Percentiles rank a stretch among this genome's conserved stretches.
Conservation (phyloP, 345 rosid species). For the Boechera stricta region DNA sequence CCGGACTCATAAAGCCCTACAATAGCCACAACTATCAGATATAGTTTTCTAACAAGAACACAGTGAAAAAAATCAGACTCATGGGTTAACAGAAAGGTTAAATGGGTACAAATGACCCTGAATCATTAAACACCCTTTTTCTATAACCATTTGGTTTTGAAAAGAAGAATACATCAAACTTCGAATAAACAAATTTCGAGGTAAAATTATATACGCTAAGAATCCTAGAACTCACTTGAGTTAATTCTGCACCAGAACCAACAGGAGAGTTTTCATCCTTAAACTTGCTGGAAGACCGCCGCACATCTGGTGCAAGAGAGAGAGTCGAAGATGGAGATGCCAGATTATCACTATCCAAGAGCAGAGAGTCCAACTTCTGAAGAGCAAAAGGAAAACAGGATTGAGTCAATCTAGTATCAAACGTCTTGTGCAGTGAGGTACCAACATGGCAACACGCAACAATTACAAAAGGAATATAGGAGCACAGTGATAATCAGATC, state of each 20-base stretch:
- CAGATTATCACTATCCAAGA: conserved; percentile 64
- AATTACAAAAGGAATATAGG: background rate
- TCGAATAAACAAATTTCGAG: background rate
- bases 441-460: background rate
- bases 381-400: conserved; percentile 31
- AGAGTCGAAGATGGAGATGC: conserved; percentile 57
- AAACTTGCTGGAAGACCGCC: conserved; percentile 79
- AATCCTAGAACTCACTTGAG: conserved; percentile 54
- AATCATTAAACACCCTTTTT: conserved; percentile 12
- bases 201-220: background rate
- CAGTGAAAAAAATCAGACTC: background rate
- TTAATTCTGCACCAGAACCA: conserved; percentile 72
- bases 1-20: conserved; percentile 76
- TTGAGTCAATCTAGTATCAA: background rate
- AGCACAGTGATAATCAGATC: background rate
- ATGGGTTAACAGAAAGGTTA: background rate
- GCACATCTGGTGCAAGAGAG: conserved; percentile 55
- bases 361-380: conserved; percentile 67
- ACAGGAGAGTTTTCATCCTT: conserved; percentile 75
- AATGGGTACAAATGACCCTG: conserved; percentile 6
- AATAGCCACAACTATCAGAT: conserved; percentile 33
- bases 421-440: conserved; percentile 5
- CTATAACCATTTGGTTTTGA: conserved; percentile 10
- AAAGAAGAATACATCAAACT: background rate
- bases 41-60: conserved; percentile 23